Evolutionary conservation across 306 rosid genomes (phyloP), one percentile per base, ranked within the genome.

Genomic region (Benincasa hispida): DNA sequence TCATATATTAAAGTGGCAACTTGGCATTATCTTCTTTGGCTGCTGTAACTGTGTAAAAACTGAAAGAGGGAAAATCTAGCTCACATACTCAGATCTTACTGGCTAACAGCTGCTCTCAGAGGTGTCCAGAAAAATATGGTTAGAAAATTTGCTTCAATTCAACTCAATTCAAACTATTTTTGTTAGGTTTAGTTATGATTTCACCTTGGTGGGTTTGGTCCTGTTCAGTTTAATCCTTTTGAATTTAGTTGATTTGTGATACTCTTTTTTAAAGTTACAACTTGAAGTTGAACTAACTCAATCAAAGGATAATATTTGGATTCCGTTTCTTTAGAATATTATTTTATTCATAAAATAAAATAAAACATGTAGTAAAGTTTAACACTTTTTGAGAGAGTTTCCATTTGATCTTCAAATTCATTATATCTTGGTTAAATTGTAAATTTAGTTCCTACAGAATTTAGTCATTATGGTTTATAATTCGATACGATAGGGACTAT

Each of bases 1-100:
- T 66, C 10, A 22, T 39, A 67, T 41, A 67, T 41, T 39, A 67
- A 67, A 67, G 74, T 67, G 74, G 74, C 74, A 67, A 67, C 74
- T 67, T 67, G 54, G 30, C 73, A 6, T 5, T 67, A 67, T 41
- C 53, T 67, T 41, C 61, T 50, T 17, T 67, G 51, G 74, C 54
- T 67, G 53, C 54, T 41, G 34, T 39, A 22, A 67, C 53, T 11
- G 28, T 39, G 53, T 41, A 21, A 39, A 18, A 67, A 41, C n/a
- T 15, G 51, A 37, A 45, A 45, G 55, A 21, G 55, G n/a, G 34
- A n/a, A 22, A 39, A 67, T 67, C 74, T 41, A 4, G 32, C n/a
- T 41, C 74, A 67, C 74, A 67, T 67, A 54, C 53, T 67, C n/a
- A 41, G 5, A 39, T 39, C 74, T 67, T 60, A 60, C 30, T 66